Conservation (phyloP, 805 yeast genomes). For the Saitoella complicata region DNA sequence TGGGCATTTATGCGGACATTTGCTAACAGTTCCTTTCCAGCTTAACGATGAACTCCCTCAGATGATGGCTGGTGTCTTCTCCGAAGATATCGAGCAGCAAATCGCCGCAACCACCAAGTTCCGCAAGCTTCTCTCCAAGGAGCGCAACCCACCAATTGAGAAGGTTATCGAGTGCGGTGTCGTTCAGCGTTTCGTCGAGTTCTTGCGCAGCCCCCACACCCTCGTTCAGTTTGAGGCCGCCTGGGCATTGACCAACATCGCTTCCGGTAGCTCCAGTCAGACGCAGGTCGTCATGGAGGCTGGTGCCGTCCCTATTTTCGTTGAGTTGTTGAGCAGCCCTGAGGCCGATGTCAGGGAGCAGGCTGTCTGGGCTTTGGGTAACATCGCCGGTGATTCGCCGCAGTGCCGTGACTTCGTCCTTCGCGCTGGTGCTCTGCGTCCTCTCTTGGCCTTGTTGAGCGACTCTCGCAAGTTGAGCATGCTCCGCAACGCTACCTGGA, state of each 20-base stretch:
- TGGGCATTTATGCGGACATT: constrained; percentile 9
- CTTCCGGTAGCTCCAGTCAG: constrained; percentile 82
- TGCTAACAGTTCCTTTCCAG: constrained; percentile 11
- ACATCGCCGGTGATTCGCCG: constrained; percentile 95
- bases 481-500: constrained; percentile 96
- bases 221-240: constrained; percentile 94
- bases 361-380: constrained; percentile 98
- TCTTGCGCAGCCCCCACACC: constrained; percentile 61
- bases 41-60: constrained; percentile 49
- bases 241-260: constrained; percentile 98
- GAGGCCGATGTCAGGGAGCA: constrained; percentile 92
- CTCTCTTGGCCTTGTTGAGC: constrained; percentile 63
- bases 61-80: constrained; percentile 67
- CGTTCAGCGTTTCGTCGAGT: constrained; percentile 75
- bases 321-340: constrained; percentile 59
- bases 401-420: constrained; percentile 79
- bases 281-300: constrained; percentile 81
- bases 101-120: constrained; percentile 81
- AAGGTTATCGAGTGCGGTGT: constrained; percentile 86
- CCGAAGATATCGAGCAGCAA: constrained; percentile 62
- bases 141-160: constrained; percentile 91
- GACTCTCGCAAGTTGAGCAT: constrained; percentile 66
- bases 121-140: constrained; percentile 84
- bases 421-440: constrained; percentile 72
- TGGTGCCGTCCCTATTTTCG: constrained; percentile 87